phyloP scores from a whole-genome alignment of 2,329 filamentous ascomycete species.

The Didymella pinodella region DNA sequence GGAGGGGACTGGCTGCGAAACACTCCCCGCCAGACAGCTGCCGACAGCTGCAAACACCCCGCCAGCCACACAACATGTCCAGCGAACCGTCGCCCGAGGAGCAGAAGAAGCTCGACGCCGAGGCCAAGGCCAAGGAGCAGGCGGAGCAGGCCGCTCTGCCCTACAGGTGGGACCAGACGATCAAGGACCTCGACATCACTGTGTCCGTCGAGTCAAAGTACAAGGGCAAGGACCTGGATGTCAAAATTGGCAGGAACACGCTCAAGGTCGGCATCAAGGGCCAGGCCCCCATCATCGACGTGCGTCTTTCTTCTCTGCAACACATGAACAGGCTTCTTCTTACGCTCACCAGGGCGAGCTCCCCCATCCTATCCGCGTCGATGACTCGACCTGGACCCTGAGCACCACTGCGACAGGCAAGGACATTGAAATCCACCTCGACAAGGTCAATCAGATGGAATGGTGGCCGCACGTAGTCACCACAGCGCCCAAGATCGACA shows the following conservation, averaged over 20 bases:
- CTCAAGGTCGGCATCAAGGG: conserved; percentile 87
- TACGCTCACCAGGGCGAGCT: conserved; percentile 73
- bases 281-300: conserved; percentile 82
- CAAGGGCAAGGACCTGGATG: conserved; percentile 82
- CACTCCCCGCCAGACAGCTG: conserved; percentile 8
- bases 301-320: conserved; percentile 52
- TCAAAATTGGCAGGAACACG: conserved; percentile 81
- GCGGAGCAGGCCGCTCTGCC: conserved; percentile 90
- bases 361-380: conserved; percentile 77
- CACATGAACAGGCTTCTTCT: background rate
- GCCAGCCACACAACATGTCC: conserved; percentile 38
- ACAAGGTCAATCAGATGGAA: conserved; percentile 96
- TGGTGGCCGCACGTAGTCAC: conserved; percentile 97
- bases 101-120: conserved; percentile 64
- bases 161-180: conserved; percentile 97
- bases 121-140: conserved; percentile 73
- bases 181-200: conserved; percentile 83
- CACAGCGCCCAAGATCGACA: conserved; percentile 87
- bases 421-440: conserved; percentile 86
- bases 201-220: conserved; percentile 81
- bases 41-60: conserved; percentile 13
- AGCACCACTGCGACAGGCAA: conserved; percentile 67
- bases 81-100: conserved; percentile 61
- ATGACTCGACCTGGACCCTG: conserved; percentile 96
- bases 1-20: conserved; percentile 7